Evolutionary conservation across 225 moss, liverwort and hornwort species (phyloP).

Genomic region (Sphagnum tenellum): DNA sequence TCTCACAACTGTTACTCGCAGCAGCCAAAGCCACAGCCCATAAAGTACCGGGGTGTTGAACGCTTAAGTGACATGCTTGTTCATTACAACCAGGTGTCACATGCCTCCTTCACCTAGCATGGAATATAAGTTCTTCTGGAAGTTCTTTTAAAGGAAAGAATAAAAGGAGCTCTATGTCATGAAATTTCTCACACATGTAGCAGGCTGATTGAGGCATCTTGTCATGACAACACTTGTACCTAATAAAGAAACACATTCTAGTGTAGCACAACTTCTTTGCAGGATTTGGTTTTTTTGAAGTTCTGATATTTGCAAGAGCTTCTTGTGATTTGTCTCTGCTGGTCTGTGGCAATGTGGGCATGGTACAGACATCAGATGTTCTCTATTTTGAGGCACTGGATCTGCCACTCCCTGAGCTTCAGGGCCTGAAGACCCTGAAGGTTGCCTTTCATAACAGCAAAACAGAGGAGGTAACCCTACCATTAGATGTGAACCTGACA

Average conservation of each 20-base stretch:
- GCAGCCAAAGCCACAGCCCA: constrained; percentile 75
- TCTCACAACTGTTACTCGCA: constrained; percentile 79
- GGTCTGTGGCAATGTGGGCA: neutral
- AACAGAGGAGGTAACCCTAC: constrained; percentile 57
- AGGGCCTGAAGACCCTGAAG: constrained; percentile 68
- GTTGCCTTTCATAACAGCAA: constrained; percentile 65
- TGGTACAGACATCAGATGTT: constrained; percentile 55
- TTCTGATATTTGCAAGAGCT: neutral
- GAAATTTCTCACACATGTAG: neutral
- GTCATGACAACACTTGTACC: no score
- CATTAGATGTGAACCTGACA: no score
- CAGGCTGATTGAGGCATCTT: no score
- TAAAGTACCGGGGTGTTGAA: constrained; percentile 69
- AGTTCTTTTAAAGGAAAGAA: neutral
- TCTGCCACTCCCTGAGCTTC: constrained; percentile 72
- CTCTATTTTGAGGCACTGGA: constrained; percentile 75
- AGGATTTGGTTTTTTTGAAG: neutral
- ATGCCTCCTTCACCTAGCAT: constrained; percentile 5
- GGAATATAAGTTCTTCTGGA: neutral
- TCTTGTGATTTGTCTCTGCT: neutral
- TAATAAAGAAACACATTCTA: no score
- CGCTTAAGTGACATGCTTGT: constrained; percentile 78
- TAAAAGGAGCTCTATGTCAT: neutral
- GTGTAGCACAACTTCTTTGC: neutral
- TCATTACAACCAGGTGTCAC: constrained; percentile 46